Conservation (phyloP, 78 protist genomes). For the Polysphondylium violaceum region DNA sequence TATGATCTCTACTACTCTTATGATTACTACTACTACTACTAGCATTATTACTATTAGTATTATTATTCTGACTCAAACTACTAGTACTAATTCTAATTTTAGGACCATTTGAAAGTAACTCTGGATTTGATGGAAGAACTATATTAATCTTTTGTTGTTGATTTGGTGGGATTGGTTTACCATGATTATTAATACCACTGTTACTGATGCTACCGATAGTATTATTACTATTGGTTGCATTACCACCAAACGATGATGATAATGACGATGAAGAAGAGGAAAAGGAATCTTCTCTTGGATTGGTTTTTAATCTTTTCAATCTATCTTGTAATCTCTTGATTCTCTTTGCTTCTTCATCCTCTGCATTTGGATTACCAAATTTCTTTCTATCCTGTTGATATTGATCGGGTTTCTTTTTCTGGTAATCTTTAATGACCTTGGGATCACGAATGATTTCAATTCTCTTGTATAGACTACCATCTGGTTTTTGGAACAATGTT, state of each 20-base stretch:
- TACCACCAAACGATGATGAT: too few relatives aligned
- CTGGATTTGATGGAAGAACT: neutral
- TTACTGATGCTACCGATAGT: neutral
- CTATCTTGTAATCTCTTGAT: slow-evolving; percentile 1
- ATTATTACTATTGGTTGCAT: neutral
- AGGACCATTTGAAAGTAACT: neutral
- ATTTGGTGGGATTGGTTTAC: neutral
- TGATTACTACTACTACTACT: slow-evolving; percentile 10
- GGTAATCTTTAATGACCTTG: slow-evolving; percentile 30
- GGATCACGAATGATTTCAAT: slow-evolving; percentile 80
- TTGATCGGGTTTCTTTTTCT: slow-evolving; percentile 14
- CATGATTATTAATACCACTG: slow-evolving; percentile 1
- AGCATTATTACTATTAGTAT: neutral
- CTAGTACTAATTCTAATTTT: slow-evolving; percentile 3
- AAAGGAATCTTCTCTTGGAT: neutral
- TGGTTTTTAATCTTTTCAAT: slow-evolving; percentile 9
- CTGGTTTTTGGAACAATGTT: slow-evolving; percentile 63
- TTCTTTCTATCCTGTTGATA: slow-evolving; percentile 10
- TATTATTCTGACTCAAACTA: neutral
- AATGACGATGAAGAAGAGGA: too few relatives aligned
- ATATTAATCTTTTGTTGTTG: neutral
- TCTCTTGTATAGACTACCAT: slow-evolving; percentile 54
- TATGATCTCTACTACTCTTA: neutral
- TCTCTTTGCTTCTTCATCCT: slow-evolving; percentile 27
- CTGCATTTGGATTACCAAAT: slow-evolving; percentile 10